These are phyloP conservation scores for Apiotrichum laibachii DNA, from an alignment of 1,284 basidiomycete species.

Conservation along the genomic window DNA sequence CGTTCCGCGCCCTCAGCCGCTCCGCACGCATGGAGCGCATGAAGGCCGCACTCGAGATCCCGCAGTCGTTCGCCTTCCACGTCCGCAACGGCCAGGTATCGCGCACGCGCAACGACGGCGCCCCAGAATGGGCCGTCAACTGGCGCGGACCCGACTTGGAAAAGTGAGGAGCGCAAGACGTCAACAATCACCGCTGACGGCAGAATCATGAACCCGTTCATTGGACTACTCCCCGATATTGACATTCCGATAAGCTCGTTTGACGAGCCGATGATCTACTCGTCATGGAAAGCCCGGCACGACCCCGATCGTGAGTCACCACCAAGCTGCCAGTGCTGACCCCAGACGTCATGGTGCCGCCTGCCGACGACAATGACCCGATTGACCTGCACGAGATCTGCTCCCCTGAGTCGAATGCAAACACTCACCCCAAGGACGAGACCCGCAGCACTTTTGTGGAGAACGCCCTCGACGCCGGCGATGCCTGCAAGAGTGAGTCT, in stretches of 20 bases:
- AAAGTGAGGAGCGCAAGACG: constrained; percentile 21
- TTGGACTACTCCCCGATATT: constrained; percentile 47
- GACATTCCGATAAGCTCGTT: constrained; percentile 53
- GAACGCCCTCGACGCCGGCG: constrained; percentile 41
- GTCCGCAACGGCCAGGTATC: constrained; percentile 29
- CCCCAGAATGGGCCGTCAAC: constrained; percentile 44
- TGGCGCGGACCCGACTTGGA: constrained; percentile 37
- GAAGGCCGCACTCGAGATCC: constrained; percentile 52
- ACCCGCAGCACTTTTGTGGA: constrained; percentile 44
- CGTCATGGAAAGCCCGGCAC: constrained; percentile 36
- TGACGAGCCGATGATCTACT: constrained; percentile 54
- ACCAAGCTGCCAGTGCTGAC: constrained; percentile 35
- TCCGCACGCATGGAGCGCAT: constrained; percentile 67
- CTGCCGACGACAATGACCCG: constrained; percentile 36
- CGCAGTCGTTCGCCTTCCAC: constrained; percentile 44
- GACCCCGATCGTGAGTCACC: no score
- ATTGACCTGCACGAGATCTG: constrained; percentile 34
- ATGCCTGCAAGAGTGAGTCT: constrained; percentile 39
- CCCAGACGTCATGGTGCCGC: constrained; percentile 3
- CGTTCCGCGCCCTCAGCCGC: constrained; percentile 72
- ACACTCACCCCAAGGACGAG: constrained; percentile 28
- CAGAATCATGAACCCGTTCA: constrained; percentile 45
- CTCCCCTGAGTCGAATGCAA: constrained; percentile 43
- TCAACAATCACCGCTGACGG: neutral
- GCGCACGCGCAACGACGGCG: constrained; percentile 36